Conservation (phyloP, 2,329 filamentous ascomycete genomes). For the Plectosphaerella sp. region DNA sequence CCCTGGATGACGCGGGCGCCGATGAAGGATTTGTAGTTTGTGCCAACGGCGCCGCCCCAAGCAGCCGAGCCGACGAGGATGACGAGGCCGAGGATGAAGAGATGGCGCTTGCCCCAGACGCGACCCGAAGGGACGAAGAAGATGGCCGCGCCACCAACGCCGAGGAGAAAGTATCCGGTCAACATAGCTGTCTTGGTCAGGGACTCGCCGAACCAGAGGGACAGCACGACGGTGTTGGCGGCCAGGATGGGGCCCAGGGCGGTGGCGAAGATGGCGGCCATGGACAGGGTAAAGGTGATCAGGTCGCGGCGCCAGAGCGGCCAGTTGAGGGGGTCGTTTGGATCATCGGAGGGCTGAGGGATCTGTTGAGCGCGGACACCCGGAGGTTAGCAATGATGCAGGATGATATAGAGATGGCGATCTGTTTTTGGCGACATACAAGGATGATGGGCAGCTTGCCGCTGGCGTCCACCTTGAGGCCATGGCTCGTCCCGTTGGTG, state of each 20-base stretch:
- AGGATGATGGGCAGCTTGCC: slow-evolving; percentile 70
- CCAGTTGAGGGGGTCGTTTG: slow-evolving; percentile 85
- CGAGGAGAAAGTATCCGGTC: slow-evolving; percentile 83
- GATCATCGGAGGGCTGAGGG: slow-evolving; percentile 86
- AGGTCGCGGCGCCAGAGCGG: slow-evolving; percentile 80
- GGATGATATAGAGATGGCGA: no score
- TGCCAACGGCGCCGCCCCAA: slow-evolving; percentile 70
- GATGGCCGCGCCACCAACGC: slow-evolving; percentile 75
- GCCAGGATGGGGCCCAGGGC: slow-evolving; percentile 83
- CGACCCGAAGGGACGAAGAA: slow-evolving; percentile 83
- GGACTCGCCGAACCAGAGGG: slow-evolving; percentile 56
- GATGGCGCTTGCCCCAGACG: slow-evolving; percentile 88
- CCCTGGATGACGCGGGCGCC: slow-evolving; percentile 83
- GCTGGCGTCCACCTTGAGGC: slow-evolving; percentile 68
- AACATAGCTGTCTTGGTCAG: slow-evolving; percentile 78
- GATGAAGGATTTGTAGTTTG: slow-evolving; percentile 67
- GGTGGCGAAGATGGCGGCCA: slow-evolving; percentile 78
- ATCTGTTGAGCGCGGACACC: slow-evolving; percentile 25
- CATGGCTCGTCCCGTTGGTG: slow-evolving; percentile 31
- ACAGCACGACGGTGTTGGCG: slow-evolving; percentile 77
- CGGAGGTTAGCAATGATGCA: neutral
- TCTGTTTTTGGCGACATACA: slow-evolving; percentile 33
- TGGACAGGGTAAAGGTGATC: slow-evolving; percentile 72
- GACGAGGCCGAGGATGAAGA: slow-evolving; percentile 73
- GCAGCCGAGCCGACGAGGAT: slow-evolving; percentile 69